Evolutionary conservation across 2,329 filamentous ascomycete genomes (phyloP).

Genomic region (Colletotrichum sp.): DNA sequence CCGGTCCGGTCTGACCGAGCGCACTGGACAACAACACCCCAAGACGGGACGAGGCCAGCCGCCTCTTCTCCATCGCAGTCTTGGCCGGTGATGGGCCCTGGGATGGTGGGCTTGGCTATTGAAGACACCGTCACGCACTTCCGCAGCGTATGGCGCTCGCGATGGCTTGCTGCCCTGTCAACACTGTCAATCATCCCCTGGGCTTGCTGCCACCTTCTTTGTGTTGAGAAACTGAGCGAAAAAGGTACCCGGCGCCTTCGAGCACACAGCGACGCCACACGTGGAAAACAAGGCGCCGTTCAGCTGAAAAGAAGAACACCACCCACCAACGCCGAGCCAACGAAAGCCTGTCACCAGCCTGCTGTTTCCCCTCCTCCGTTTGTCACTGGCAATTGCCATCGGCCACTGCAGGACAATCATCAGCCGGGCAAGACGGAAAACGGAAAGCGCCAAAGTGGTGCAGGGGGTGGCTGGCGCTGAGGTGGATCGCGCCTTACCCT

Average conservation of each 20-base stretch:
- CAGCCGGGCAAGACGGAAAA: neutral
- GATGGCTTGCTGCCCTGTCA: neutral
- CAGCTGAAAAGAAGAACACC: neutral
- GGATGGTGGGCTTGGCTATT: neutral
- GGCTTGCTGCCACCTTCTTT: neutral
- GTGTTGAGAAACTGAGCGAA: neutral
- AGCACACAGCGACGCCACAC: neutral
- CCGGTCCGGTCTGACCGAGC: neutral
- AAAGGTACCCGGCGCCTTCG: neutral
- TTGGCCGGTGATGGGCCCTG: neutral
- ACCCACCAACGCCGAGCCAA: neutral
- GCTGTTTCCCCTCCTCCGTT: neutral
- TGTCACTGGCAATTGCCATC: neutral
- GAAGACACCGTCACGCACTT: neutral
- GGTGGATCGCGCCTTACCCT: neutral
- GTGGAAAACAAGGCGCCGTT: neutral
- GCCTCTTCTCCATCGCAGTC: neutral
- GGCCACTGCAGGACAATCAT: neutral
- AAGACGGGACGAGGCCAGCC: neutral
- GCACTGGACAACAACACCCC: neutral
- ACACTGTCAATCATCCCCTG: neutral
- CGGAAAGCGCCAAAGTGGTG: constrained; percentile 5
- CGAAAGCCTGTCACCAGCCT: neutral
- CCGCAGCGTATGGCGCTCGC: neutral
- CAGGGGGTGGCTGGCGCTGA: constrained; percentile 13